Evolutionary conservation across 176 grass and related monocot genomes (phyloP).

Genomic region (Eragrostis curvula): DNA sequence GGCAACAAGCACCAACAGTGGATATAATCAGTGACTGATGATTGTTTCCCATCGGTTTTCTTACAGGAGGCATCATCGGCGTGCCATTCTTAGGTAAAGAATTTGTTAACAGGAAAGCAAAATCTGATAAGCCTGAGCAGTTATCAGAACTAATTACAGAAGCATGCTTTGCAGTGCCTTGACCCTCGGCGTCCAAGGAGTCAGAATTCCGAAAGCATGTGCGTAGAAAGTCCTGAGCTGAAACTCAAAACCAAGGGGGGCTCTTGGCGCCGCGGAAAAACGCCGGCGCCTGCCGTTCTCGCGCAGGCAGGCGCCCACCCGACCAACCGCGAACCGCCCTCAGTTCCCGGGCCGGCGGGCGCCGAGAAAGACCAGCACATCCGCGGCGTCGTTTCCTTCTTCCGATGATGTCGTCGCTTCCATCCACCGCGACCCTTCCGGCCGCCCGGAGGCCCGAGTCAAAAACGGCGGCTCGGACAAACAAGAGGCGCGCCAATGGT

Average conservation of each 20-base stretch:
- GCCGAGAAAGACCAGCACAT: neutral
- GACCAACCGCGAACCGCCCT: too few relatives aligned
- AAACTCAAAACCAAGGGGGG: constrained; percentile 30
- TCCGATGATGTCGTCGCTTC: constrained; percentile 18
- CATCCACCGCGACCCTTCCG: neutral
- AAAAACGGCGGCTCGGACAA: constrained; percentile 21
- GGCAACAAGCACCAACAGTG: too few relatives aligned
- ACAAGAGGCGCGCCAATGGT: constrained; percentile 30
- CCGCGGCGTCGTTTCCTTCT: neutral
- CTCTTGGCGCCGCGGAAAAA: constrained; percentile 31
- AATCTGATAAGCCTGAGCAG: neutral
- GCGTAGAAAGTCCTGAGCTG: neutral
- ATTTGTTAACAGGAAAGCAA: neutral
- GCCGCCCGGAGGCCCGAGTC: constrained; percentile 1
- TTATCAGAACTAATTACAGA: neutral
- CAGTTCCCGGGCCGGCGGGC: neutral
- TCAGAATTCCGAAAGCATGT: neutral
- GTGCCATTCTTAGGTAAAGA: neutral
- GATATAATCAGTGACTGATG: too few relatives aligned
- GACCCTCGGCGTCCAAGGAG: neutral
- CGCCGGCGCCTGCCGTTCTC: constrained; percentile 31
- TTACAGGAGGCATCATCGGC: too few relatives aligned
- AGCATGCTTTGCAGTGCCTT: neutral
- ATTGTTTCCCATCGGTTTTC: too few relatives aligned
- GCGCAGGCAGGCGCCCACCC: too few relatives aligned